Conservation (phyloP, 345 rosid genomes). For the Bruguiera parviflora region DNA sequence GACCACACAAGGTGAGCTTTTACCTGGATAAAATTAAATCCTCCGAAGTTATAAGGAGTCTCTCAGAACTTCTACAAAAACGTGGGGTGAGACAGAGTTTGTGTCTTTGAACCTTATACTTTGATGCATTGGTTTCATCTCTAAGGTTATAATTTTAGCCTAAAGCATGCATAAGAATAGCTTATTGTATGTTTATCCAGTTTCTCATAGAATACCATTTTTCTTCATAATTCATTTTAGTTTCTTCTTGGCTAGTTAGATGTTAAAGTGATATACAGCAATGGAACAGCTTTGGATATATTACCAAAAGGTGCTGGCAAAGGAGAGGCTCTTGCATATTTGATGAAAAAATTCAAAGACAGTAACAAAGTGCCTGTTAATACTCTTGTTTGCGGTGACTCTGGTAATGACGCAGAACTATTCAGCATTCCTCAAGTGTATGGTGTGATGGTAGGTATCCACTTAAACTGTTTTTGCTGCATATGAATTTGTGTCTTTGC, state of each 20-base stretch:
- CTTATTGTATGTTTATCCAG: no score
- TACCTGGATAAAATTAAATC: conserved; percentile 82
- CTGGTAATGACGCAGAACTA: conserved; percentile 94
- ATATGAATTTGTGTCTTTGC: neutral
- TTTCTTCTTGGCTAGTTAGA: conserved; percentile 53
- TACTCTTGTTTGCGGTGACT: conserved; percentile 94
- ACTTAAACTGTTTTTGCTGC: neutral
- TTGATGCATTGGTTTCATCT: neutral
- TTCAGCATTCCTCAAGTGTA: conserved; percentile 78
- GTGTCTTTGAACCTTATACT: neutral
- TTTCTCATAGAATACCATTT: neutral
- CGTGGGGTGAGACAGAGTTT: conserved; percentile 50
- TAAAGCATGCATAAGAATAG: no score
- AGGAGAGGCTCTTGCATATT: conserved; percentile 91
- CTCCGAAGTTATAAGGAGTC: conserved; percentile 47
- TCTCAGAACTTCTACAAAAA: conserved; percentile 50
- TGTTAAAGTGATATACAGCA: conserved; percentile 86
- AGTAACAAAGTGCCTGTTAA: conserved; percentile 59
- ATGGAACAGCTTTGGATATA: conserved; percentile 83
- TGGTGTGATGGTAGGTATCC: conserved; percentile 82
- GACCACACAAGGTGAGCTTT: conserved; percentile 89
- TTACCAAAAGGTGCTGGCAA: conserved; percentile 94
- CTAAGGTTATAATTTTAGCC: no score
- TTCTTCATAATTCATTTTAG: neutral
- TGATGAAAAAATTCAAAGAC: conserved; percentile 62